Evolutionary conservation across 257 asterid species (phyloP), one percentile per base, ranked within the genome.

Genomic region (Ligustrum vulgare): DNA sequence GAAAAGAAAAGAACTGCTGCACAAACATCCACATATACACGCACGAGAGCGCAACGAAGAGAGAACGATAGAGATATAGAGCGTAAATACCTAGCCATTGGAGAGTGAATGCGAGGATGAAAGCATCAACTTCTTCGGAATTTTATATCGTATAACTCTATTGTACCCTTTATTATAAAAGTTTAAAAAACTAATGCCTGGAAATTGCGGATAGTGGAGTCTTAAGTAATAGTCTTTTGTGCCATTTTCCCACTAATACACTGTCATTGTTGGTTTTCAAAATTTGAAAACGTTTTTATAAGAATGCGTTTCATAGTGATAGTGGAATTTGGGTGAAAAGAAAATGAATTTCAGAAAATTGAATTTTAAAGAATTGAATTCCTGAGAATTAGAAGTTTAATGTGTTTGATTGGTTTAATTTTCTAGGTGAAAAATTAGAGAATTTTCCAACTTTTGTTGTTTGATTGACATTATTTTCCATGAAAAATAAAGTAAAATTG

Each of bases 61-160:
- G 22, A 34, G 8, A 58, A 22, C 12, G 31, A 28, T 67, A 51
- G 70, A 63, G 65, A 10, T 39, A 63, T 73, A 51, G 32, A 32
- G 65, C 45, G 78, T 16, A 31, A 34, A 67, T 82, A 90, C 94
- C 92, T 76, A 81, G 96, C 79, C 96, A 91, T 91, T 13, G 79
- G 51, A 75, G 83, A 82, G 16, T 22, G 80, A 63, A 43, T 69
- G 71, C 2, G 81, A 51, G 81, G 67, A 80, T 71, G 78, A 64
- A 39, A 67, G 13, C 70, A 51, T 67, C 32, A 80, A 64, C 23
- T 22, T 58, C 32, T 58, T 58, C 6, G 33, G 35, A 16, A 2
- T 56, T n/a, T 36, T 20, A n/a, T 49, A 56, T 49, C 13, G 47
- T 39, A 39, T 33, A 4, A 31, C 23, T 23, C 22, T 39, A 15